Evolutionary conservation across 805 yeast species (phyloP), one percentile per base, ranked within the genome.

Genomic region (Metschnikowia gelsemii): DNA sequence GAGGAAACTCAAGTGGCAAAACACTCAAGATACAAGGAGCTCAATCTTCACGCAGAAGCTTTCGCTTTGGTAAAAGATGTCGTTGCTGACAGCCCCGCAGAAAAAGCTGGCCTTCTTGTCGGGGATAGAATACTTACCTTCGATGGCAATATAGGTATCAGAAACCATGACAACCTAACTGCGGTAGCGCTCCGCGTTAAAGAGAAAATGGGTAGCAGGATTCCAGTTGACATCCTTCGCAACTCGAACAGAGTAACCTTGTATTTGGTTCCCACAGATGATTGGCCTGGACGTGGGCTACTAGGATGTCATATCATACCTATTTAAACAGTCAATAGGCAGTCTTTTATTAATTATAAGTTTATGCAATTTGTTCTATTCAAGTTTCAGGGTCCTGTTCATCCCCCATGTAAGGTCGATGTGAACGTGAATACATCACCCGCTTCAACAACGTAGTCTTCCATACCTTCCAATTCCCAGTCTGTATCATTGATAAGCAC

Each of bases 351-450:
- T 20, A 12, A 13, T 19, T 31, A 17, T 31, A n/a, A 19, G 22
- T 21, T 20, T 13, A 21, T 32, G 35, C 26, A 35, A 5, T 12
- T 34, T 12, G n/a, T 14, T n/a, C n/a, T n/a, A n/a, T n/a, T n/a
- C n/a, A n/a, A n/a, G n/a, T n/a, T n/a, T n/a, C n/a, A n/a, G n/a
- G n/a, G n/a, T 13, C n/a, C n/a, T 18, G n/a, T 27, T 56, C 58
- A 91, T 34, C 99, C 99, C 4, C 99, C 99, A 55, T 91, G 99
- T 46, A 91, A 68, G 3, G 99, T 93, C 30, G 95, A 85, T 1
- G 97, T 91, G 56, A 91, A 91, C 2, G 95, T 80, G 28, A 91
- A 75, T 17, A 78, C 72, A 61, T 91, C 99, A 9, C 85, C 82
- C 35, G 75, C 65, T 61, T 87, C 84, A 12, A 93, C 61, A n/a